Evolutionary conservation across 169 alveolate species (phyloP), one percentile per base, ranked within the genome.

Genomic region (Babesia bigemina): DNA sequence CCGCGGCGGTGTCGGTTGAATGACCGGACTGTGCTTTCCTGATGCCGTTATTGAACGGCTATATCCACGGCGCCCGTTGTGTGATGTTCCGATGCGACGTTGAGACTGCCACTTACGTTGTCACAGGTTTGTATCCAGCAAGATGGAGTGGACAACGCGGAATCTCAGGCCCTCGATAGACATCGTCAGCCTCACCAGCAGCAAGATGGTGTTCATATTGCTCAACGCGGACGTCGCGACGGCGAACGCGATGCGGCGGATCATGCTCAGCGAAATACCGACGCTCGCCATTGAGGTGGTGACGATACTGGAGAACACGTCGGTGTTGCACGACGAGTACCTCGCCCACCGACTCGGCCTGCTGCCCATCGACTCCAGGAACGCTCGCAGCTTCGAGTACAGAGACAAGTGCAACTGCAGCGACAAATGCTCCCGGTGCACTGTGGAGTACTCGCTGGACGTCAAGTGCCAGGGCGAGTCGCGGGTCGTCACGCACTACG

Each of bases 321-420:
- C 96, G 47, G 96, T 96, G n/a, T 89, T 97, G 36, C 98, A 95
- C 86, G 99, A 97, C 84, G 99, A 97, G 70, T 97, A 95, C 75
- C 78, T 97, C 12, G 96, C 98, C 0, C 99, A 97, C 74, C 75
- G 99, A 83, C 84, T 96, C 44, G 99, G 99, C 7, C 85, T 97
- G 69, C 91, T 97, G 33, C 99, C 99, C 14, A 87, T 97, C 10
- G 93, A 90, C 63, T 87, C 97, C 52, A 93, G 88, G 49, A 88
- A 91, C 70, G 95, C 96, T 21, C 95, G 95, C 57, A 87, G 88
- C 63, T 96, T 92, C 86, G 91, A 93, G 65, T 96, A 92, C 86
- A 90, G 96, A 47, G 94, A 96, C 81, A 89, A 94, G 73, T 96
- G 98, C 71, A 89, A 83, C 65, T 96, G 99, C 74, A 93, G 93